Conservation (phyloP, 106 monocot species). For the Dendrobium nobile region DNA sequence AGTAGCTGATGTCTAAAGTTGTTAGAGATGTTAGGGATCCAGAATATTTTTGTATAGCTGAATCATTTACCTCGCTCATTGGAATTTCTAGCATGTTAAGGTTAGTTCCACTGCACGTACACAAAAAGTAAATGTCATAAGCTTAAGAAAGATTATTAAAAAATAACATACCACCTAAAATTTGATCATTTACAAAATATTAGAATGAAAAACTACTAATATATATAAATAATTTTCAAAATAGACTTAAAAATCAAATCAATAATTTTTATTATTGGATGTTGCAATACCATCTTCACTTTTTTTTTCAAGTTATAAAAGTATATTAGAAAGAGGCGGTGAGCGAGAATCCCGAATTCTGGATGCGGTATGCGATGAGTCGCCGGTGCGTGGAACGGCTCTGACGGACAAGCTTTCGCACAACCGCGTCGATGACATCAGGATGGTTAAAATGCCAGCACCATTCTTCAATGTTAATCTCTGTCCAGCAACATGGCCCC, state of each 20-base stretch:
- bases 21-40: slow-evolving; percentile 18
- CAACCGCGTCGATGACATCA: not conserved
- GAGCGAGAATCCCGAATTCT: slow-evolving; percentile 2
- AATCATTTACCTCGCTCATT: slow-evolving; percentile 41
- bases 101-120: not conserved
- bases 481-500: slow-evolving; percentile 1
- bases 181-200: too few relatives aligned
- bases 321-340: not conserved
- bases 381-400: not conserved
- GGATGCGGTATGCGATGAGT: not conserved
- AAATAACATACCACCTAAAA: too few relatives aligned
- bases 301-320: too few relatives aligned
- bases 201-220: too few relatives aligned
- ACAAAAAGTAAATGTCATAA: not conserved
- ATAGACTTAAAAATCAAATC: too few relatives aligned
- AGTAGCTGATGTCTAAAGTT: slow-evolving; percentile 52
- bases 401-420: not conserved
- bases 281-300: too few relatives aligned
- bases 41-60: slow-evolving; percentile 14
- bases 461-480: slow-evolving; percentile 6
- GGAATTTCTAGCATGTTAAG: slow-evolving; percentile 49
- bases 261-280: too few relatives aligned
- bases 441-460: not conserved
- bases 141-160: too few relatives aligned
- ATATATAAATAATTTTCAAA: too few relatives aligned